Percentiles rank a stretch among this genome's conserved stretches.
phyloP scores from a whole-genome alignment of 2,329 filamentous ascomycete species.

The Penicillium corylophilum region DNA sequence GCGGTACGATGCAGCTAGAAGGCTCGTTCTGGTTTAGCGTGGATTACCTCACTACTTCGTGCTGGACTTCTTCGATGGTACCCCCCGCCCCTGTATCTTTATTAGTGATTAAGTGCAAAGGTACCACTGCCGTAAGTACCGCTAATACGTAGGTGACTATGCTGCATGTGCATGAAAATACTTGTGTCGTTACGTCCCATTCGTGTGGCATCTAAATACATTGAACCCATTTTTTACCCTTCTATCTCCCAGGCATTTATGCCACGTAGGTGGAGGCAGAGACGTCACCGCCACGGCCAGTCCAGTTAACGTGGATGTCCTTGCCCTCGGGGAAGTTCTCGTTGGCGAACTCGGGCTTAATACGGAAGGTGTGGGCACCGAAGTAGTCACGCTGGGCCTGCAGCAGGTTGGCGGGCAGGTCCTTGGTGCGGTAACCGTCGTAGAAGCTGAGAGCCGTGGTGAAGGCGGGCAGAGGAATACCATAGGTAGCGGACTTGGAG shows the following conservation, averaged over 20 bases:
- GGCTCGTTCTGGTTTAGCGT: too few species aligned
- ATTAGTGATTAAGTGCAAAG: too few species aligned
- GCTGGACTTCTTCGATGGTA: too few species aligned
- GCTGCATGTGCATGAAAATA: neutral
- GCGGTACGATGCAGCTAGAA: neutral
- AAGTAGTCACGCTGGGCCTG: constrained; percentile 99
- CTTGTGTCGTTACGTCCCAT: constrained; percentile 25
- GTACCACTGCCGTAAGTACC: too few species aligned
- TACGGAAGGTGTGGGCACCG: constrained; percentile 84
- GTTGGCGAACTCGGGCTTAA: constrained; percentile 77
- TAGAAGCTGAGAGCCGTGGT: constrained; percentile 97
- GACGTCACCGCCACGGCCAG: constrained; percentile 93
- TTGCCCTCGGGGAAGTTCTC: constrained; percentile 79
- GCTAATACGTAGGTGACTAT: too few species aligned
- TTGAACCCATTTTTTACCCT: constrained; percentile 26
- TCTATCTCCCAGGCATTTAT: constrained; percentile 53
- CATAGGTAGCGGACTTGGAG: constrained; percentile 85
- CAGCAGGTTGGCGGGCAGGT: constrained; percentile 95
- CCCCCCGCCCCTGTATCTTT: too few species aligned
- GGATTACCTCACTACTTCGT: too few species aligned
- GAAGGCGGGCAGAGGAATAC: constrained; percentile 95
- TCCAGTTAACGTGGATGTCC: constrained; percentile 99
- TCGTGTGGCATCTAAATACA: constrained; percentile 29
- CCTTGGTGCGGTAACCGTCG: constrained; percentile 95
- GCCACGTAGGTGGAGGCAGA: constrained; percentile 97